Conservation (phyloP, 257 asterid genomes). For the Solanum clarkiae region DNA sequence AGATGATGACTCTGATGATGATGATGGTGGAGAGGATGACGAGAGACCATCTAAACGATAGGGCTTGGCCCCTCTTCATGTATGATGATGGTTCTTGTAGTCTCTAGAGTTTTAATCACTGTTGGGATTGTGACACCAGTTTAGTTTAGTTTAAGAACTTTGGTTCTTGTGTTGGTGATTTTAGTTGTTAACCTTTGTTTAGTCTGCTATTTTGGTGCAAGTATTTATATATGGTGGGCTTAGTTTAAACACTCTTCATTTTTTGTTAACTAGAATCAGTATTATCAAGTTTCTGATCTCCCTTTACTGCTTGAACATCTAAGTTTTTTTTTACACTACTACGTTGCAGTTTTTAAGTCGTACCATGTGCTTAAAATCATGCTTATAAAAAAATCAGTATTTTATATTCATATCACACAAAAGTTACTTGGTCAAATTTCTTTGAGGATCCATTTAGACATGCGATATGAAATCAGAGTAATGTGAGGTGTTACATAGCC, state of each 20-base stretch:
- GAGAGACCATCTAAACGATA: conserved; percentile 77
- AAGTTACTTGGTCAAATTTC: too few relatives aligned
- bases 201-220: neutral
- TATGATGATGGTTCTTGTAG: conserved; percentile 18
- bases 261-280: neutral
- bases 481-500: neutral
- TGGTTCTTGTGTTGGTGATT: neutral
- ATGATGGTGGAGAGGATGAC: conserved; percentile 34
- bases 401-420: too few relatives aligned
- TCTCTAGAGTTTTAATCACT: conserved; percentile 20
- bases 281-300: neutral
- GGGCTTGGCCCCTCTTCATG: conserved; percentile 4
- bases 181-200: neutral
- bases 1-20: conserved; percentile 32
- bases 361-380: too few relatives aligned
- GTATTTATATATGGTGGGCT: neutral
- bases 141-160: neutral
- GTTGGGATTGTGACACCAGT: neutral
- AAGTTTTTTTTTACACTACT: neutral
- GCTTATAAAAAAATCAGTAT: too few relatives aligned
- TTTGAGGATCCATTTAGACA: too few relatives aligned
- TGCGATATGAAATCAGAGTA: too few relatives aligned
- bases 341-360: too few relatives aligned
- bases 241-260: neutral
- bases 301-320: neutral